Evolutionary conservation across 805 yeast species (phyloP), one percentile per base, ranked within the genome.

Genomic region (Wickerhamiella bombiphila): DNA sequence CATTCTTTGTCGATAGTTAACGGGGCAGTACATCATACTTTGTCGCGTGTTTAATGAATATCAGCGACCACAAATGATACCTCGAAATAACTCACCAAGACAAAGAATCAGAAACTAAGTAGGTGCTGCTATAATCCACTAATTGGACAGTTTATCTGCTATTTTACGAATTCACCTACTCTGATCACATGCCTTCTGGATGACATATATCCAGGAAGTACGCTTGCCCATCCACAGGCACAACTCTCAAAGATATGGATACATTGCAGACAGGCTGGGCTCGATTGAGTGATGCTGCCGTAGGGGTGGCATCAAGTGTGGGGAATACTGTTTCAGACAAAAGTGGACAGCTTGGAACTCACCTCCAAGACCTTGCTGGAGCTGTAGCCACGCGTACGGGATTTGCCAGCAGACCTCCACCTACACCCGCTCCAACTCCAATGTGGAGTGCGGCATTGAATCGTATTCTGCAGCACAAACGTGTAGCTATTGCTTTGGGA

Each of bases 361-460:
- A 19, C 5, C 9, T 30, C 18, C 33, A 30, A 15, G 22, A 16
- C 18, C 16, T 30, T 13, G 22, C 33, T 17, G 33, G 18, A 6
- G 11, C 36, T 34, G 36, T 34, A 14, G 36, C 36, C 21, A 11
- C 30, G 14, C 22, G 11, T 11, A n/a, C 18, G 14, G 25, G 28
- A 4, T 19, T 34, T 14, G 18, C 25, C 5, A 14, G 25, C 8
- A 6, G 28, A 22, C 18, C 11, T 13, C 15, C 30, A 11, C 40
- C 46, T 3, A 51, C 55, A 15, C 47, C 54, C 14, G 55, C 59
- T 6, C 51, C 56, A 1, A 40, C 42, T 3, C 14, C 50, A 3
- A 13, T 40, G 11, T 24, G 26, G 21, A 15, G 5, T 15, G 22
- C 22, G 15, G 22, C 22, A 9, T 16, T 20, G 22, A 14, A 30